Conservation (phyloP, 225 moss, liverwort and hornwort genomes). For the Pseudisothecium myosuroides region DNA sequence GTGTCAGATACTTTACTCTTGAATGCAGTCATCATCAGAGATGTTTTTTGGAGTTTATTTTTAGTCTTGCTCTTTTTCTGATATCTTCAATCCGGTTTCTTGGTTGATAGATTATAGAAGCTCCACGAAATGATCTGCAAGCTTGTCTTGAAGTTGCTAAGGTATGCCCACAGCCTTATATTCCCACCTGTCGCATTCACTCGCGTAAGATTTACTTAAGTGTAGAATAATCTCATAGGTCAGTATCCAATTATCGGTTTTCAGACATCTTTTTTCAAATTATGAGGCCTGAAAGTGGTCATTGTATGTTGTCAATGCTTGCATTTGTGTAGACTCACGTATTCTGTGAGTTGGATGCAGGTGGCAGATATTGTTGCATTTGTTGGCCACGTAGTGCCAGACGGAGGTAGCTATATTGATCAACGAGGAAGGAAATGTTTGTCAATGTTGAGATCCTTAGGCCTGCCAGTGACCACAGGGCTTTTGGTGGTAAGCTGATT, state of each 20-base stretch:
- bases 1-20: not conserved
- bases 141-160: conserved; percentile 91
- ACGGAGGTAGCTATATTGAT: conserved; percentile 59
- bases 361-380: conserved; percentile 96
- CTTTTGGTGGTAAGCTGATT: conserved; percentile 52
- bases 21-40: not conserved
- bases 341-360: conserved; percentile 21
- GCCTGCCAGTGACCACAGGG: conserved; percentile 65
- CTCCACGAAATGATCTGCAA: conserved; percentile 72
- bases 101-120: conserved; percentile 57
- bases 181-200: not conserved
- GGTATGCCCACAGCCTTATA: conserved; percentile 13
- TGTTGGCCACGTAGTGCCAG: conserved; percentile 47
- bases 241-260: not conserved
- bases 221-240: not conserved
- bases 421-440: conserved; percentile 55
- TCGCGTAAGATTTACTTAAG: not conserved
- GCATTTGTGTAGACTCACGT: not conserved
- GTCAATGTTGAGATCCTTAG: conserved; percentile 78
- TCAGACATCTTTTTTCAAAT: not conserved
- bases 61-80: not conserved
- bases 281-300: not conserved
- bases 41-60: not conserved
- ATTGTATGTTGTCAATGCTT: not conserved
- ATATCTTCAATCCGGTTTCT: not conserved